phyloP scores from a whole-genome alignment of 1,284 basidiomycete species.

The Marasmius oreades region DNA sequence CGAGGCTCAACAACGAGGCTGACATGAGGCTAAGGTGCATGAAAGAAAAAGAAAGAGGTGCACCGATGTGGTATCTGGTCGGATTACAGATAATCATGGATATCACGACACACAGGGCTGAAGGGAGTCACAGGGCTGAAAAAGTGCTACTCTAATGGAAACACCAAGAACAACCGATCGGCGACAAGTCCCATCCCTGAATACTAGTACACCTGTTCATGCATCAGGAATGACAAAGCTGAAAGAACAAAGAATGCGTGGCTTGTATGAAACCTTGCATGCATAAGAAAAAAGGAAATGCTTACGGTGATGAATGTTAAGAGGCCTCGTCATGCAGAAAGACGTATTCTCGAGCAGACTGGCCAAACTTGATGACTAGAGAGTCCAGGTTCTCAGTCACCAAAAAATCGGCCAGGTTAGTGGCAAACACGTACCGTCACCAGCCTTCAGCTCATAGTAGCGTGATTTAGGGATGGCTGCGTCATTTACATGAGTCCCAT shows the following conservation, averaged over 20 bases:
- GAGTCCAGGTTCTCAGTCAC: not conserved
- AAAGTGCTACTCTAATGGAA: no score
- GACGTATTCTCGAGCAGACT: slow-evolving; percentile 86
- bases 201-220: no score
- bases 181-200: not conserved
- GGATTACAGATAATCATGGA: no score
- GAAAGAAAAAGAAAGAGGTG: no score
- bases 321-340: slow-evolving; percentile 77
- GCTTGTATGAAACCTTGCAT: not conserved
- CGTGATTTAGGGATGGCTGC: slow-evolving; percentile 80
- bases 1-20: not conserved
- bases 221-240: no score
- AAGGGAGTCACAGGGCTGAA: no score
- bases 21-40: not conserved
- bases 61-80: not conserved
- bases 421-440: slow-evolving; percentile 62
- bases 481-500: slow-evolving; percentile 91
- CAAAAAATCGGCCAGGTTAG: slow-evolving; percentile 1
- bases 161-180: no score
- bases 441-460: slow-evolving; percentile 86
- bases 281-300: not conserved
- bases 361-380: slow-evolving; percentile 88
- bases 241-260: not conserved
- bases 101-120: no score
- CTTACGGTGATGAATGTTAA: slow-evolving; percentile 22